Base-by-base conservation (phyloP, 805 yeast genomes). In the Metschnikowia proteae region DNA sequence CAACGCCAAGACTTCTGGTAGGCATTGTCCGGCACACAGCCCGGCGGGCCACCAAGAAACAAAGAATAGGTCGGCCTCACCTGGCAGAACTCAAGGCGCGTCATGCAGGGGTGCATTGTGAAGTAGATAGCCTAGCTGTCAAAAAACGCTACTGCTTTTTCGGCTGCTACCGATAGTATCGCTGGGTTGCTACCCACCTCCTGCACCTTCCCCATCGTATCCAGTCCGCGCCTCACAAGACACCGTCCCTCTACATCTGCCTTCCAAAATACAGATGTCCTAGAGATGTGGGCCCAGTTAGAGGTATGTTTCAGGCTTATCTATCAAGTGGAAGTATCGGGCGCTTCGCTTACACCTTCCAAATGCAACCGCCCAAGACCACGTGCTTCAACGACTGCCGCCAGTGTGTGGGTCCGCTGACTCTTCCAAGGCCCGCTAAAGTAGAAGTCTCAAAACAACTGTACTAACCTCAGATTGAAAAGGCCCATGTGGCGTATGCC, bases 401-500 rank as follows among this genome's bases (percentile, higher is more conserved):
- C 17, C 17, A 17, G 2, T 17, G 17, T 17, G 17, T 1, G 17
- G 17, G 17, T 17, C 17, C 17, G 17, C 17, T 17, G 17, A 17
- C 17, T 17, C 17, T 17, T 17, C 17, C 17, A 17, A 17, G 17
- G 17, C 17, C 17, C 2, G 17, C 17, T 17, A 17, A 17, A 17
- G 17, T 17, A 17, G 17, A 17, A 17, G 17, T 17, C 17, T 17
- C 17, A 17, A 17, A 17, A 33, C 27, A 5, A 5, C 22, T 22
- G n/a, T 22, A 51, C 55, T 51, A 50, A 47, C 47, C 38, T 22
- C 56, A 71, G 71, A 53, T 71, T 33, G 81, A 84, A 43, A 74
- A 80, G 50, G 83, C 96, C 1, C 97, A 90, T 63, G 76, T 87
- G 5, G 91, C 96, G 0, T 90, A 91, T 63, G 96, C 96, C 9